phyloP scores from a whole-genome alignment of 1,284 basidiomycete genomes.

The Sparassis latifolia region DNA sequence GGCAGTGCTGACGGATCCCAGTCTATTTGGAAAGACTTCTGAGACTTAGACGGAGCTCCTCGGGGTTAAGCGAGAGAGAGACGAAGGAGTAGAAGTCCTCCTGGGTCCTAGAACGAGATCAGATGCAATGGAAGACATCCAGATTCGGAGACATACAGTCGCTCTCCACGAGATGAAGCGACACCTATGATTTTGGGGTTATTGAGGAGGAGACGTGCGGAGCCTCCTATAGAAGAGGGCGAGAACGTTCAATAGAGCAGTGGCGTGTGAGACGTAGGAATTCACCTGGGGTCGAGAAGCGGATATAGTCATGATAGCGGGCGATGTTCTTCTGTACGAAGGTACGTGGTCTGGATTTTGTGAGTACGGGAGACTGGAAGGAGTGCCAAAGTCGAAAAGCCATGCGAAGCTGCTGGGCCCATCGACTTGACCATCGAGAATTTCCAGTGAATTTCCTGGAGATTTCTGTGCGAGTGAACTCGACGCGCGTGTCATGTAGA shows the following conservation, averaged over 20 bases:
- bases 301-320: constrained; percentile 64
- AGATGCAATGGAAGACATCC: neutral
- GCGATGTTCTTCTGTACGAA: constrained; percentile 8
- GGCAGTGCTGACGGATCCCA: constrained; percentile 66
- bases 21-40: constrained; percentile 52
- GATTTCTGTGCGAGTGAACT: neutral
- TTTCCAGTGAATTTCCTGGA: no score
- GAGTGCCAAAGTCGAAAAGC: constrained; percentile 15
- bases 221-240: constrained; percentile 25
- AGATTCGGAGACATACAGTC: constrained; percentile 42
- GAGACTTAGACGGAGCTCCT: constrained; percentile 62
- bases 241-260: neutral
- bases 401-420: constrained; percentile 20
- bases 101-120: constrained; percentile 44
- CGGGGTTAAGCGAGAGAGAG: constrained; percentile 65
- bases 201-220: constrained; percentile 33
- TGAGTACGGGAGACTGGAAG: constrained; percentile 6
- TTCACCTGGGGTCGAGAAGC: constrained; percentile 52
- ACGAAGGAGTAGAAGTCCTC: constrained; percentile 81
- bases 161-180: constrained; percentile 68
- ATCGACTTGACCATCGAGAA: constrained; percentile 20
- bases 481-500: no score
- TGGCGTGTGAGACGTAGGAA: neutral
- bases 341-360: constrained; percentile 1
- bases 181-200: constrained; percentile 65